phyloP scores from a whole-genome alignment of 1,139 yeast species.

The Saccharomyces hybrid region DNA sequence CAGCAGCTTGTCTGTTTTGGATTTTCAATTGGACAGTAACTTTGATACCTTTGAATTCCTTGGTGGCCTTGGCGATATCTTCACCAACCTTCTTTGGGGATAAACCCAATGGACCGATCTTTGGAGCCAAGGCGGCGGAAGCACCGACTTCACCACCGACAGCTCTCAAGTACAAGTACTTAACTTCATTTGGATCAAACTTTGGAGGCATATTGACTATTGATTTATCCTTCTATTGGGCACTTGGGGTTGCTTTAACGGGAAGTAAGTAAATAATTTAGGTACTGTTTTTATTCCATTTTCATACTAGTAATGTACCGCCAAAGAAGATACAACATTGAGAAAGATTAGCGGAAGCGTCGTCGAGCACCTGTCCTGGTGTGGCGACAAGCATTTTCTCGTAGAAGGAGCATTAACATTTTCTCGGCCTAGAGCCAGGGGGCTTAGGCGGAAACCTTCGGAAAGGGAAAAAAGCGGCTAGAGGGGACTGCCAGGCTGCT shows the following conservation, averaged over 20 bases:
- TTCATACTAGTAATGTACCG: neutral
- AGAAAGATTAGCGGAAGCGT: neutral
- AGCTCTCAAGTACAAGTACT: conserved; percentile 98
- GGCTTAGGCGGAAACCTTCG: neutral
- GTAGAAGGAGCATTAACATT: neutral
- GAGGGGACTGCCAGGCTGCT: neutral
- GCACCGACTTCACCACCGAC: conserved; percentile 99
- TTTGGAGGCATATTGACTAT: conserved; percentile 70
- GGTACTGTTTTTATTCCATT: neutral
- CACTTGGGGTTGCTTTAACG: neutral
- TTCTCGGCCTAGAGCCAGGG: neutral
- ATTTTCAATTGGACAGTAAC: conserved; percentile 98
- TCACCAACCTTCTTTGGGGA: conserved; percentile 99
- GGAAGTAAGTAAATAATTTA: neutral
- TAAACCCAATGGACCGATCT: conserved; percentile 99
- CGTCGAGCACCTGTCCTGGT: neutral
- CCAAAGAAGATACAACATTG: neutral
- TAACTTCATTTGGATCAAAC: conserved; percentile 98
- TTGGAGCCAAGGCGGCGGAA: conserved; percentile 98
- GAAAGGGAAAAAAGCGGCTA: neutral
- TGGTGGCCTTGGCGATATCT: conserved; percentile 99
- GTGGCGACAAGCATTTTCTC: neutral
- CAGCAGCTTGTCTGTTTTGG: conserved; percentile 99
- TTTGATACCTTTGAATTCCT: conserved; percentile 97
- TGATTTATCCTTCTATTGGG: conserved; percentile 6